Evolutionary conservation across 371 early-diverging fungal species (phyloP).

Genomic region (Coemansia sp.): DNA sequence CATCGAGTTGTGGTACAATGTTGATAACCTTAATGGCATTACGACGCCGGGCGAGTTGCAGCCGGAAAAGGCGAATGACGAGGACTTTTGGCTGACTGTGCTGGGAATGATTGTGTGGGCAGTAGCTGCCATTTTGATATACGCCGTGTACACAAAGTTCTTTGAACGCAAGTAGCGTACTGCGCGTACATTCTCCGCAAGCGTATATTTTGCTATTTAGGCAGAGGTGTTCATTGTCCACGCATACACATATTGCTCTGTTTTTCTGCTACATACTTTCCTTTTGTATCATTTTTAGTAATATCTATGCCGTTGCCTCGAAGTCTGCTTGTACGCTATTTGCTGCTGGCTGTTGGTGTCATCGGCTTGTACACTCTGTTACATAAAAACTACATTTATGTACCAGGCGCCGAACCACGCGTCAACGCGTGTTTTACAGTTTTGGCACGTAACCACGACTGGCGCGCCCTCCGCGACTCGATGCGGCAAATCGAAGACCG

Average conservation of each 20-base stretch:
- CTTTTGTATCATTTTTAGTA: background rate
- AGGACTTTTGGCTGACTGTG: slow-evolving; percentile 41
- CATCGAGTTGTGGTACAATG: slow-evolving; percentile 45
- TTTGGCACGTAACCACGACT: slow-evolving; percentile 72
- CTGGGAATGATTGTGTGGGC: slow-evolving; percentile 43
- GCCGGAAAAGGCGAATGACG: slow-evolving; percentile 11
- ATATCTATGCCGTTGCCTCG: slow-evolving; percentile 18
- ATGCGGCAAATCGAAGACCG: slow-evolving; percentile 67
- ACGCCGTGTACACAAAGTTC: slow-evolving; percentile 31
- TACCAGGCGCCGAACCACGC: slow-evolving; percentile 47
- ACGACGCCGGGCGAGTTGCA: slow-evolving; percentile 41
- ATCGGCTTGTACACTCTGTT: slow-evolving; percentile 26
- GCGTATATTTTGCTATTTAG: background rate
- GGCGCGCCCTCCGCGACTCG: slow-evolving; percentile 62
- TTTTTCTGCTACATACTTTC: background rate
- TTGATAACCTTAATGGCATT: slow-evolving; percentile 45
- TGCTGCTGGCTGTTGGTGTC: slow-evolving; percentile 22
- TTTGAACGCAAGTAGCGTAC: slow-evolving; percentile 29
- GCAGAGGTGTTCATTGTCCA: background rate
- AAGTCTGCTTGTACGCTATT: slow-evolving; percentile 39
- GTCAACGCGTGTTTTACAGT: slow-evolving; percentile 66
- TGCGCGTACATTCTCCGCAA: background rate
- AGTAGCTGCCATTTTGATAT: slow-evolving; percentile 17
- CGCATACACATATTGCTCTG: background rate
- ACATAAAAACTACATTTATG: slow-evolving; percentile 39